Conservation (phyloP, 768 basidiomycete genomes). For the Dentipellis fragilis region DNA sequence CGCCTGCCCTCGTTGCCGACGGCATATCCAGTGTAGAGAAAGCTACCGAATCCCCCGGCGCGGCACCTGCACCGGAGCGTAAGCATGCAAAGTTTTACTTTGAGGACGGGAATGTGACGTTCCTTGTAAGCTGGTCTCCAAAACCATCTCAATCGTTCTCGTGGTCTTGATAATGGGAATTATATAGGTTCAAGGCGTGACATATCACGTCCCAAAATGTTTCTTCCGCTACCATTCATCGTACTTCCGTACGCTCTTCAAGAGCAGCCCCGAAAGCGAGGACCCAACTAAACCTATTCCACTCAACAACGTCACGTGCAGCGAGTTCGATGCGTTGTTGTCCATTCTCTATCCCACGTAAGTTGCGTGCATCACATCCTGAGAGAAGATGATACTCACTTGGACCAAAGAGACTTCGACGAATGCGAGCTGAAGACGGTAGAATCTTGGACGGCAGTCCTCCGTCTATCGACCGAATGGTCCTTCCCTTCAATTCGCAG, state of each 20-base stretch:
- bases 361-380: background rate
- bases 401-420: background rate
- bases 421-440: background rate
- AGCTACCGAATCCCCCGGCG: too few species aligned
- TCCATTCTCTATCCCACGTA: background rate
- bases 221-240: slow-evolving; percentile 6
- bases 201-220: slow-evolving; percentile 3
- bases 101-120: background rate
- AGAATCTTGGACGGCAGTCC: slow-evolving; percentile 16
- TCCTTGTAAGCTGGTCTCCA: background rate
- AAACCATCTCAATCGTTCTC: background rate
- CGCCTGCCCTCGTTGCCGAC: too few species aligned
- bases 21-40: too few species aligned
- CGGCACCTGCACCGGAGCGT: too few species aligned
- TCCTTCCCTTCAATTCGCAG: slow-evolving; percentile 18
- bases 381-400: too few species aligned
- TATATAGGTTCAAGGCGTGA: slow-evolving; percentile 3
- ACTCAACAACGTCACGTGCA: background rate
- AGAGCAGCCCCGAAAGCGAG: background rate
- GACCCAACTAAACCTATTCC: background rate
- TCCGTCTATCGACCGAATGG: slow-evolving; percentile 18
- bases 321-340: slow-evolving; percentile 1
- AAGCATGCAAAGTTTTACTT: background rate
- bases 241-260: background rate
- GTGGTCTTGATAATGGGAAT: too few species aligned